Base-by-base conservation (phyloP, 2,329 filamentous ascomycete species). In the Pseudogymnoascus sp. region DNA sequence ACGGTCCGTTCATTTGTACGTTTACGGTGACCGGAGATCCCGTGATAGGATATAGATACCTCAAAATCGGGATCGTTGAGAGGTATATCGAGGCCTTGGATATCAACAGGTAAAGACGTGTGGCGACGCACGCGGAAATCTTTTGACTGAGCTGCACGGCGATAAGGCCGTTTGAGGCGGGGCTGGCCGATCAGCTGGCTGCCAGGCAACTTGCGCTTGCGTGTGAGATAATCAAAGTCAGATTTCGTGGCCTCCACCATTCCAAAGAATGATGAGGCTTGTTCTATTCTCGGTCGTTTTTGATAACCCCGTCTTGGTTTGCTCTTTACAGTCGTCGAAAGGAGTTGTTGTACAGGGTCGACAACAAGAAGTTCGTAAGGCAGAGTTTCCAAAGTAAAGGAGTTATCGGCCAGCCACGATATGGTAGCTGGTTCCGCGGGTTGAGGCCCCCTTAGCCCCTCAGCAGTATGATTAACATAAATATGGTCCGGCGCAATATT, bases 321-420 rank as follows among this genome's bases (percentile, higher is more conserved):
- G 12, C 14, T 50, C 23, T 23, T 59, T 66, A 11, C 31, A 63
- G 31, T n/a, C 18, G 42, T 59, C 21, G 66, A 59, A 53, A 61
- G 71, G 61, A 65, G 65, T 16, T 61, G 70, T 23, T 63, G 72
- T 59, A 68, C 70, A 25, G 59, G 59, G 31, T 75, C 72, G 28
- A 74, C 70, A 14, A 75, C 71, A 1, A 75, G 68, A 14, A 75
- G 70, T 28, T 75, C 73, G 61, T 80, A 79, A 5, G 79, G 78
- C 11, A 81, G 66, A 8, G 75, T 77, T 1, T 77, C 70, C 16
- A 76, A 62, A 1, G 74, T 76, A 64, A 77, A 79, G 63, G 79
- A 74, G 59, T 74, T 75, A 18, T 73, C 70, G 2, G 71, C 69
- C 8, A 72, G 68, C 78, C 78, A 80, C 71, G 12, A 73, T 63